Conservation (phyloP, 2,329 filamentous ascomycete species). For the Aspergillus thermomutatus region DNA sequence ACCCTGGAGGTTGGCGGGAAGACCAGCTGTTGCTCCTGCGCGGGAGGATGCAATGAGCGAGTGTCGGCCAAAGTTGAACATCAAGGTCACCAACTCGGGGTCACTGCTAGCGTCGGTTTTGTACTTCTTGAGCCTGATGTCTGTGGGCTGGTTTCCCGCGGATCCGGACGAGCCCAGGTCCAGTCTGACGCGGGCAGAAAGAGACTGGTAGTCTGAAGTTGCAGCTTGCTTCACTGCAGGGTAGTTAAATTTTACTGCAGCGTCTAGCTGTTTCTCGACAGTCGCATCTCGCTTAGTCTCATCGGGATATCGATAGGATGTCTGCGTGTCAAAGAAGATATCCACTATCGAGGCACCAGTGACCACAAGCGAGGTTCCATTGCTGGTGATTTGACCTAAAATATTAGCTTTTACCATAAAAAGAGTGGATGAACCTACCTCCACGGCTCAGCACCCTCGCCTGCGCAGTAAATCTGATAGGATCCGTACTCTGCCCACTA, state of each 20-base stretch:
- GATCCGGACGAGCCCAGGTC: constrained; percentile 3
- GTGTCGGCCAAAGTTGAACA: constrained; percentile 52
- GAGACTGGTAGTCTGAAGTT: constrained; percentile 1
- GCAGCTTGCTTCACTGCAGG: not conserved
- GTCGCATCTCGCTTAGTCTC: not conserved
- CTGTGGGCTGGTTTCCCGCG: not conserved
- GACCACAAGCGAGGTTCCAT: not conserved
- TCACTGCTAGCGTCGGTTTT: constrained; percentile 1
- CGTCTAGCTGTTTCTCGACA: not conserved
- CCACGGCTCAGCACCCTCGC: not conserved
- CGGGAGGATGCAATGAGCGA: constrained; percentile 53
- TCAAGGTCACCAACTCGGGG: constrained; percentile 42
- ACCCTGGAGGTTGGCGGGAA: constrained; percentile 58
- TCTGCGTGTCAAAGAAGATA: constrained; percentile 8
- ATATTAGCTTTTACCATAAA: not conserved
- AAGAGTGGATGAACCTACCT: not conserved
- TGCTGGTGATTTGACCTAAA: not conserved
- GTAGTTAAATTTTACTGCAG: not conserved
- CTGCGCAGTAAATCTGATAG: not conserved
- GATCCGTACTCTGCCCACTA: not conserved
- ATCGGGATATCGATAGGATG: constrained; percentile 1
- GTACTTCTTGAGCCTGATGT: constrained; percentile 2
- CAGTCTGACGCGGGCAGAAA: constrained; percentile 2
- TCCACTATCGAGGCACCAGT: not conserved
- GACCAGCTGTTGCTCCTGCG: constrained; percentile 22